A percentile compares a stretch with the other conserved stretches of the same genome.
phyloP scores from a whole-genome alignment of 2,329 filamentous ascomycete genomes.

The Pyricularia pennisetigena region DNA sequence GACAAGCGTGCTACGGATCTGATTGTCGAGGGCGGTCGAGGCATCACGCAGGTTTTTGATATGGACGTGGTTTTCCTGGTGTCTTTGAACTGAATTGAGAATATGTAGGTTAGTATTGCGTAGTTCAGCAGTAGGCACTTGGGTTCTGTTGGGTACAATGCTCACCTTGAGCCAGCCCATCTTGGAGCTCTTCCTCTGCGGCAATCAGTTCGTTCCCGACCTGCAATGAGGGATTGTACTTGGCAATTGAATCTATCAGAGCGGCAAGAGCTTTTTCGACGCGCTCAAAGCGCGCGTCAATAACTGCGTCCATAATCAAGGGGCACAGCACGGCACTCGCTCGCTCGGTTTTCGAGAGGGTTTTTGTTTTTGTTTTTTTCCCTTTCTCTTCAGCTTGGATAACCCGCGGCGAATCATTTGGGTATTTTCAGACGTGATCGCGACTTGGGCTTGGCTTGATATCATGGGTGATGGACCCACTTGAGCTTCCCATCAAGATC shows the following conservation, averaged over 20 bases:
- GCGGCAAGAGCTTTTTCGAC: constrained; percentile 57
- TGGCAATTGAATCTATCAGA: constrained; percentile 70
- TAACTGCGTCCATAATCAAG: constrained; percentile 48
- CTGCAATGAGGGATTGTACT: constrained; percentile 65
- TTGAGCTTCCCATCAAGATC: background rate
- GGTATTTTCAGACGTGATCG: background rate
- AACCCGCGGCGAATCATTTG: background rate
- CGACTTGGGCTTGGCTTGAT: background rate
- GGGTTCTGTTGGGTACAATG: background rate
- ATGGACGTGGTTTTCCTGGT: constrained; percentile 64
- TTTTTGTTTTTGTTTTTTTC: no score
- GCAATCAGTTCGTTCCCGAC: constrained; percentile 59
- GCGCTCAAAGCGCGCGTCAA: constrained; percentile 54
- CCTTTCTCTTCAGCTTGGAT: background rate
- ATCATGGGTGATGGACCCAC: background rate
- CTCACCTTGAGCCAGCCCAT: constrained; percentile 55
- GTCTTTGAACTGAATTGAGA: constrained; percentile 48
- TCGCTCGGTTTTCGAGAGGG: background rate
- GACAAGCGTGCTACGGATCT: constrained; percentile 61
- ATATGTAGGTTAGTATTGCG: background rate
- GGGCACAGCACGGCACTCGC: background rate
- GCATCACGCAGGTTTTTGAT: constrained; percentile 60
- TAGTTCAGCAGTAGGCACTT: no score
- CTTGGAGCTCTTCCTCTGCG: constrained; percentile 59
- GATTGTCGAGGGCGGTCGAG: constrained; percentile 55